phyloP scores from a whole-genome alignment of 441 rosid genomes.

The Gossypium laxum region DNA sequence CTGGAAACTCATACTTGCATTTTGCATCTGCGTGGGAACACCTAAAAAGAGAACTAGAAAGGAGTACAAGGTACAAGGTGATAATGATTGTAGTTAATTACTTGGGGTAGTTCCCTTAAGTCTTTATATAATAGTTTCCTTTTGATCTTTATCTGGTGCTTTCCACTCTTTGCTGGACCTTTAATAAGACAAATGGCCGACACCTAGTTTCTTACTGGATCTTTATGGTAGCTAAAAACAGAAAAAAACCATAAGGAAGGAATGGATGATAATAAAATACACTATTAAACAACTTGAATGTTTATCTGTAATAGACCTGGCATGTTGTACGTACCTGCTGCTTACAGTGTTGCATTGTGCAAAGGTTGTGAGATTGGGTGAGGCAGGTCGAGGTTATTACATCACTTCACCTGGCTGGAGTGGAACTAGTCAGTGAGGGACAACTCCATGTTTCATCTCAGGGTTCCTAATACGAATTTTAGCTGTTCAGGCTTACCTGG shows the following conservation, averaged over 20 bases:
- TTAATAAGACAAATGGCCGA: neutral
- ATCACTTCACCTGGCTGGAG: neutral
- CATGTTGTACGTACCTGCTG: neutral
- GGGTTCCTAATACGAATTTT: constrained; percentile 1
- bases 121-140: neutral
- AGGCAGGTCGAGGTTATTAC: neutral
- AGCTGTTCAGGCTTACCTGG: neutral
- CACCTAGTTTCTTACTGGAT: neutral
- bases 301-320: neutral
- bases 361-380: neutral
- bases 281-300: neutral
- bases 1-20: constrained; percentile 31
- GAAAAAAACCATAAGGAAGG: neutral
- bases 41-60: constrained; percentile 17
- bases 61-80: constrained; percentile 22
- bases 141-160: neutral
- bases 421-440: neutral
- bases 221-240: neutral
- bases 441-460: constrained; percentile 2
- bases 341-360: neutral
- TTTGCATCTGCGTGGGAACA: constrained; percentile 24
- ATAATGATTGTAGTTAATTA: constrained; percentile 24
- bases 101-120: constrained; percentile 12
- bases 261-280: too few species aligned
- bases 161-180: neutral